Evolutionary conservation across 2,329 filamentous ascomycete species (phyloP), one percentile per base, ranked within the genome.

Genomic region (Corinectria fuckeliana): DNA sequence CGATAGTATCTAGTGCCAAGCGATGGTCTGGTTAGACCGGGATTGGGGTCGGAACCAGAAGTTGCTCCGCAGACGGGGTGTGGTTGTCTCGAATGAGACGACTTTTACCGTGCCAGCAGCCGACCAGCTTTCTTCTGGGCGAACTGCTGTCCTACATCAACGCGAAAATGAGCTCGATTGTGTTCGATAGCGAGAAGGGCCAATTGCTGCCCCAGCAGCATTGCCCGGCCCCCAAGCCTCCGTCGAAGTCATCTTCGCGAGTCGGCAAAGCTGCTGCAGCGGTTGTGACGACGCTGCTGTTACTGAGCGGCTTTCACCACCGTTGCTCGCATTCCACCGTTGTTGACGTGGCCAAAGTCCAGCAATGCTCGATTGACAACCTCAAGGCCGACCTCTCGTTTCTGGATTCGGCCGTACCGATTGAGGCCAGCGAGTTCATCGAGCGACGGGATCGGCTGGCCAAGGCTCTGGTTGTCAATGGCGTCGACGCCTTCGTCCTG

Each of bases 401-500:
- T 61, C 74, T 88, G 2, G 74, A 83, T 11, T 64, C 69, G 2
- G 83, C 82, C 1, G 64, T 72, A 3, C 81, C 82, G 2, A 83
- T 86, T 30, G 61, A 75, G 2, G 59, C 80, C 0, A 72, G 76
- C 0, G 86, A 88, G 61, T 88, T 84, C 63, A 71, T 87, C 3
- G 67, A 79, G 16, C 81, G 86, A 2, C 78, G 86, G 10, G 78
- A 88, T 56, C 78, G 80, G n/a, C 76, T 89, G 1, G 86, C 86
- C 1, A 68, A 73, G 56, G 85, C 85, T 8, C 73, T 89, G n/a
- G 74, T 77, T 10, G 73, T 72, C 1, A 82, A 85, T 39, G 75
- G 73, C 1, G 72, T 82, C 1, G 85, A 88, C 70, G 86, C 84
- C 0, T 89, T 89, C 62, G 76, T 87, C 2, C 76, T 88, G 1